Percentiles rank a stretch among this genome's conserved stretches.
Evolutionary conservation across 208 protist genomes (phyloP).

Genomic region (Trypanosoma theileri): DNA sequence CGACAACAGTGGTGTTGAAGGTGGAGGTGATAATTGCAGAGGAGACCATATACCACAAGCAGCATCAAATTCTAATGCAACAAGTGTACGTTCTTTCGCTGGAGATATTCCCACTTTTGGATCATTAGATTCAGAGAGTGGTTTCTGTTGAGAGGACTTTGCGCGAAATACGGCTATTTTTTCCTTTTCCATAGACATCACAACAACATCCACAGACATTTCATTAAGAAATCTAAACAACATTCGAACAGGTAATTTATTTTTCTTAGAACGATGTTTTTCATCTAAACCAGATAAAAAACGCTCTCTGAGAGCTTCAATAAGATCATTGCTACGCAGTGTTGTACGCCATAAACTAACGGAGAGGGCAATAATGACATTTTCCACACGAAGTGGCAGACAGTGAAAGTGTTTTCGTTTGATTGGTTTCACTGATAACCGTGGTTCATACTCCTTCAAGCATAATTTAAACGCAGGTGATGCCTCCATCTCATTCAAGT

Average conservation of each 20-base stretch:
- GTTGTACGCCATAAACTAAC: constrained; percentile 58
- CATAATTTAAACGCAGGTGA: background rate
- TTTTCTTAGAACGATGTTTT: constrained; percentile 16
- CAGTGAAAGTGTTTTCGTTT: constrained; percentile 43
- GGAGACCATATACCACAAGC: constrained; percentile 49
- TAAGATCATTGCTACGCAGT: constrained; percentile 55
- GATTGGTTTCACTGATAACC: background rate
- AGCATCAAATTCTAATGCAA: constrained; percentile 54
- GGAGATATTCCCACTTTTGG: background rate
- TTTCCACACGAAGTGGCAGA: constrained; percentile 44
- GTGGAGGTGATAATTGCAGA: constrained; percentile 13
- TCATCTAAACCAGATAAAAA: constrained; percentile 34
- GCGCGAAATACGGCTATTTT: background rate
- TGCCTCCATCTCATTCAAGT: constrained; percentile 21
- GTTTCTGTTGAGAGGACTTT: background rate
- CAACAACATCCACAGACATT: constrained; percentile 22
- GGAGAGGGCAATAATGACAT: constrained; percentile 51
- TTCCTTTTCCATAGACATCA: constrained; percentile 18
- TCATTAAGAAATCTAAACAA: constrained; percentile 32
- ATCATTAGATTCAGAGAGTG: background rate
- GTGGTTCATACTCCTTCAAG: background rate
- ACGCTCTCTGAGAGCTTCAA: constrained; percentile 28
- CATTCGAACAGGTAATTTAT: constrained; percentile 16
- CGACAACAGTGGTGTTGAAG: too few species aligned
- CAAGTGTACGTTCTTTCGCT: constrained; percentile 22